These are phyloP conservation scores for Microglena sp. DNA, from an alignment of 139 green algal species.

Conservation along the genomic window DNA sequence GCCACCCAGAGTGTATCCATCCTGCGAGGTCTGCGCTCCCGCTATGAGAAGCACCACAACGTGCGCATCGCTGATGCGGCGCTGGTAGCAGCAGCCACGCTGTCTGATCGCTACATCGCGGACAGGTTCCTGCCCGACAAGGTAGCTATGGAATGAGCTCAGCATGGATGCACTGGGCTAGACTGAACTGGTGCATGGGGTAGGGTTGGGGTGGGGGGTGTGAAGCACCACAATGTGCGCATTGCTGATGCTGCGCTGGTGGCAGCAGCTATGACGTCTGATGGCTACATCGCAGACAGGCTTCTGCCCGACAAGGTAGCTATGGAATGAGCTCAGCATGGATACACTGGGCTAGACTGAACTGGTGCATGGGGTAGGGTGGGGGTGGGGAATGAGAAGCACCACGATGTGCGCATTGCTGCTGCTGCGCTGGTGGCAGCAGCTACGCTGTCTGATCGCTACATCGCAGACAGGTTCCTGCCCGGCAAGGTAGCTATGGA, in stretches of 20 bases:
- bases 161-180: too few species aligned
- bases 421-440: conserved; percentile 40
- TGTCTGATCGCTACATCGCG: conserved; percentile 42
- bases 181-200: neutral
- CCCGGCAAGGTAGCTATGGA: conserved; percentile 19
- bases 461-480: conserved; percentile 43
- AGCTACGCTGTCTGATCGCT: conserved; percentile 39
- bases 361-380: conserved; percentile 33
- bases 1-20: conserved; percentile 85
- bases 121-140: conserved; percentile 38
- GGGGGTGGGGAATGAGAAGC: conserved; percentile 68
- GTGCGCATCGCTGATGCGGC: conserved; percentile 39
- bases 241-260: conserved; percentile 57
- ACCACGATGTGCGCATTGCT: conserved; percentile 60
- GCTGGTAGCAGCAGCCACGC: conserved; percentile 39
- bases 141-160: too few species aligned
- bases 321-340: too few species aligned
- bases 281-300: conserved; percentile 67
- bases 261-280: conserved; percentile 79
- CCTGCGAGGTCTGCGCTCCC: conserved; percentile 69
- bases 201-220: conserved; percentile 12
- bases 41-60: conserved; percentile 85
- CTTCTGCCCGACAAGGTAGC: neutral
- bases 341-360: too few species aligned
- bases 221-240: conserved; percentile 72